Conservation (phyloP, 2,329 filamentous ascomycete genomes). For the Iodosphaeria phyllophila region DNA sequence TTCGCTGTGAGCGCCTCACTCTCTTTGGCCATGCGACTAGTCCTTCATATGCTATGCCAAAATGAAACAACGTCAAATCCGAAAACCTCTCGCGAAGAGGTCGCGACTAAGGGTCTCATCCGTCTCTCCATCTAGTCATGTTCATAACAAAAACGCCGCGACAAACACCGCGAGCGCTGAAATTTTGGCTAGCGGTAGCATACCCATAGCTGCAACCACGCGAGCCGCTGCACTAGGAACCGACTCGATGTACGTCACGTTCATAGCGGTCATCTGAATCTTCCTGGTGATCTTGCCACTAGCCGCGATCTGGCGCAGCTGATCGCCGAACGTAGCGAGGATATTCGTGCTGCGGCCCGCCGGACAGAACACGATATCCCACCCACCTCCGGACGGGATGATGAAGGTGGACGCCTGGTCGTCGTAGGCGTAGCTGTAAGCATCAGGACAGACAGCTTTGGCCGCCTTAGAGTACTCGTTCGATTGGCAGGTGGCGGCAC, state of each 20-base stretch:
- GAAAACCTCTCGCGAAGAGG: no score
- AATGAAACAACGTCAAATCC: no score
- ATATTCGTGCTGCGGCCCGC: constrained; percentile 39
- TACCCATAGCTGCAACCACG: not conserved
- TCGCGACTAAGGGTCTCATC: no score
- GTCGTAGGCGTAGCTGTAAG: constrained; percentile 59
- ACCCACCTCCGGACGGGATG: constrained; percentile 50
- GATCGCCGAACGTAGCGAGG: constrained; percentile 27
- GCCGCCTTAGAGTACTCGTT: constrained; percentile 49
- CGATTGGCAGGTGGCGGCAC: constrained; percentile 41
- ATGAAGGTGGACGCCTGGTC: constrained; percentile 41
- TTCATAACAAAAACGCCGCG: no score
- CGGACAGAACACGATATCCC: constrained; percentile 65
- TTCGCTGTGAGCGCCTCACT: no score
- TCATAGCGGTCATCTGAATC: constrained; percentile 14
- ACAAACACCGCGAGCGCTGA: no score
- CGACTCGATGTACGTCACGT: constrained; percentile 17
- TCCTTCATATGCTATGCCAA: no score
- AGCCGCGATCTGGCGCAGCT: constrained; percentile 27
- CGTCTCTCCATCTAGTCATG: no score
- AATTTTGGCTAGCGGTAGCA: no score
- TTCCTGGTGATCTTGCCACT: constrained; percentile 18
- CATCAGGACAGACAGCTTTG: constrained; percentile 65
- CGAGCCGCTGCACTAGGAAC: constrained; percentile 3
- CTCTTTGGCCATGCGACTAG: no score